Conservation (phyloP, 2,329 filamentous ascomycete genomes). For the Paraconiothyrium sp. region DNA sequence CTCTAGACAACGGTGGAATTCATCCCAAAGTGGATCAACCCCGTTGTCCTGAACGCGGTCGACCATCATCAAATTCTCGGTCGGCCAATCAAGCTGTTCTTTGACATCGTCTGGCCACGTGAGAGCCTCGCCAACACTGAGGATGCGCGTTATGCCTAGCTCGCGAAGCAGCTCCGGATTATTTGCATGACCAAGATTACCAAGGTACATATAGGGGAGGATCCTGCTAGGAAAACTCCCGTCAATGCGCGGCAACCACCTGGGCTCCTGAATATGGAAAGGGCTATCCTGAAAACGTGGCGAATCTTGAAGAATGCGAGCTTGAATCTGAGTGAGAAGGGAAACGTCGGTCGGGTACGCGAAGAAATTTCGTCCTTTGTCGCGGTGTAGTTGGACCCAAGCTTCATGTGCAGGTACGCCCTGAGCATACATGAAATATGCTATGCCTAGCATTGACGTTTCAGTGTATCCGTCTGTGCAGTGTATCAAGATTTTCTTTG, state of each 20-base stretch:
- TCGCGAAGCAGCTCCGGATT: conserved; percentile 83
- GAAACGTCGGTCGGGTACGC: conserved; percentile 91
- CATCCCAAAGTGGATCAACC: conserved; percentile 86
- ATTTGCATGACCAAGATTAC: conserved; percentile 92
- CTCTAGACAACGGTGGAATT: conserved; percentile 84
- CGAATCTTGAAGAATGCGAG: conserved; percentile 76
- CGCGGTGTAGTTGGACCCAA: conserved; percentile 85
- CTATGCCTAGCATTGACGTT: conserved; percentile 85
- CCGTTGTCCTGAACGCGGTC: conserved; percentile 95
- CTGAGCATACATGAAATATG: conserved; percentile 93
- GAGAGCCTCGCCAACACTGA: conserved; percentile 91
- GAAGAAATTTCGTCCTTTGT: conserved; percentile 90
- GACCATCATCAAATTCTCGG: conserved; percentile 80
- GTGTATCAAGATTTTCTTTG: conserved; percentile 82
- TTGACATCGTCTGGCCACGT: conserved; percentile 77
- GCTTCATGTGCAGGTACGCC: conserved; percentile 82
- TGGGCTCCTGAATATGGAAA: conserved; percentile 70
- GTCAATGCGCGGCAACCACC: conserved; percentile 85
- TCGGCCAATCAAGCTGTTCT: conserved; percentile 71
- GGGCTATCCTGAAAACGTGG: conserved; percentile 63
- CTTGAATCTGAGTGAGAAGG: conserved; percentile 79
- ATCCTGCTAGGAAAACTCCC: conserved; percentile 91
- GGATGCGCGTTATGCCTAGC: conserved; percentile 84
- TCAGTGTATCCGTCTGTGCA: conserved; percentile 97
- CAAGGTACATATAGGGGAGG: conserved; percentile 93